These are phyloP conservation scores for Heimioporus sp. DNA, from an alignment of 768 basidiomycete species.

Conservation along the genomic window DNA sequence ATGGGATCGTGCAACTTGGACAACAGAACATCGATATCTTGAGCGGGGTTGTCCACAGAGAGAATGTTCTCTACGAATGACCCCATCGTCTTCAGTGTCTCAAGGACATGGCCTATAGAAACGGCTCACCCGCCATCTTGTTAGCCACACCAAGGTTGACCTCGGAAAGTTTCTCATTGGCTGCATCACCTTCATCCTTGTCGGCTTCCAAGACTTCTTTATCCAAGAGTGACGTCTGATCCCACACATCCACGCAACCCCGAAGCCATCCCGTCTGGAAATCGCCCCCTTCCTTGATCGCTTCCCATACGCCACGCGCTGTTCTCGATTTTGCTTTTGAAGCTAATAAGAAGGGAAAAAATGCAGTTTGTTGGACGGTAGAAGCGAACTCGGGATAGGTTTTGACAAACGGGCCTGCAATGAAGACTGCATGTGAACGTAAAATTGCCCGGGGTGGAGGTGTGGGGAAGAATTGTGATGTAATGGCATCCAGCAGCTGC, in stretches of 20 bases:
- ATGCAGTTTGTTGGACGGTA: constrained; percentile 45
- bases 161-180: constrained; percentile 44
- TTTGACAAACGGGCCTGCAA: constrained; percentile 44
- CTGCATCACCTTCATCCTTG: constrained; percentile 29
- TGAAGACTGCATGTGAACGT: constrained; percentile 55
- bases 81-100: background rate
- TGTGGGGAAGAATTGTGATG: constrained; percentile 27
- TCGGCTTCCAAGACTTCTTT: constrained; percentile 30
- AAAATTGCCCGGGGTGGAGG: constrained; percentile 53
- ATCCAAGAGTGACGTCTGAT: constrained; percentile 24
- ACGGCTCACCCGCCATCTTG: constrained; percentile 60
- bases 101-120: background rate
- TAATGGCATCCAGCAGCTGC: constrained; percentile 21
- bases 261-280: constrained; percentile 41
- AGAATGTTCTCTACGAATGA: constrained; percentile 59
- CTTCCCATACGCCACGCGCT: constrained; percentile 67
- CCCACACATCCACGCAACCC: constrained; percentile 52
- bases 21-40: constrained; percentile 50
- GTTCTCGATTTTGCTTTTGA: constrained; percentile 71
- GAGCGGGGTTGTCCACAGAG: constrained; percentile 41
- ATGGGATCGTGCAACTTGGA: constrained; percentile 47
- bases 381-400: constrained; percentile 25
- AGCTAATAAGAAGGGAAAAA: constrained; percentile 75
- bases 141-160: constrained; percentile 54
- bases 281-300: constrained; percentile 42